A percentile compares a stretch with the other conserved stretches of the same genome.
Conservation (phyloP, 1,284 basidiomycete genomes). For the Neolentinus lepideus region DNA sequence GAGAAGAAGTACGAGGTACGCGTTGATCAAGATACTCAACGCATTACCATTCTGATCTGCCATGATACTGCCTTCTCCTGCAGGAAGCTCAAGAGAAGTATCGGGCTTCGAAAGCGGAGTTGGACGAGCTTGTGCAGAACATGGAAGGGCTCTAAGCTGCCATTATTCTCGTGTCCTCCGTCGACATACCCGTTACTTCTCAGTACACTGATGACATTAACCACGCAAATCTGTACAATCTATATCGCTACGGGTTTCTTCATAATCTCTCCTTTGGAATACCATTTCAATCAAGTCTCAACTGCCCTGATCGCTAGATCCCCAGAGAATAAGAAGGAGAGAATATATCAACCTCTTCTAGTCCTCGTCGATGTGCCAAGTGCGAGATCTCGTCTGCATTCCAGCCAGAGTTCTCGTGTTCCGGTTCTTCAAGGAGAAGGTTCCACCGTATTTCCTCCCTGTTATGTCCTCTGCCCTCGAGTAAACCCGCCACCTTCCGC, state of each 20-base stretch:
- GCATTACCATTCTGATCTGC: conserved; percentile 2
- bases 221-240: neutral
- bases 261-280: neutral
- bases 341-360: neutral
- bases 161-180: neutral
- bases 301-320: neutral
- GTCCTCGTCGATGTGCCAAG: neutral
- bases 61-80: conserved; percentile 7
- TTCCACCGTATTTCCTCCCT: neutral
- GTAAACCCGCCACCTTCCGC: neutral
- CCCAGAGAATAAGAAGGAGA: neutral
- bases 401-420: neutral
- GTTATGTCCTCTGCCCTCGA: neutral
- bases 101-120: conserved; percentile 71
- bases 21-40: conserved; percentile 5
- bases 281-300: neutral
- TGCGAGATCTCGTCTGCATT: neutral
- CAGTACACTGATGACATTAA: neutral
- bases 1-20: conserved; percentile 93
- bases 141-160: conserved; percentile 72
- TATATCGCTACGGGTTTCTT: neutral
- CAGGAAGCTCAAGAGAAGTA: conserved; percentile 78
- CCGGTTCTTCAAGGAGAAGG: neutral
- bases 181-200: neutral
- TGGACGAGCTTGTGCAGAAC: conserved; percentile 80